phyloP scores from a whole-genome alignment of 2,329 filamentous ascomycete genomes.

The Tolypocladium ophioglossoides region DNA sequence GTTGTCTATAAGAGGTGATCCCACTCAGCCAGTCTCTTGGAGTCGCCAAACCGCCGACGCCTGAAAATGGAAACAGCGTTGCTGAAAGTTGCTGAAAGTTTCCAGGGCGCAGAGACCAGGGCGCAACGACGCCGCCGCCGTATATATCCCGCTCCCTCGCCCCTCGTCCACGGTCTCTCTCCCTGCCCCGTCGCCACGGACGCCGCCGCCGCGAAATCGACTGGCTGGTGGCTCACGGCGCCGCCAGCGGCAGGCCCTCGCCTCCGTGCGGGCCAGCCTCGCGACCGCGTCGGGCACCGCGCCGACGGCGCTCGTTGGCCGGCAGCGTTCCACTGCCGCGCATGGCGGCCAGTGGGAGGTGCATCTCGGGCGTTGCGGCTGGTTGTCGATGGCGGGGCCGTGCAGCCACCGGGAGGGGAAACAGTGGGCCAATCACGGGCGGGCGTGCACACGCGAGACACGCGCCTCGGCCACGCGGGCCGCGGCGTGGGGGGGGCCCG shows the following conservation, averaged over 20 bases:
- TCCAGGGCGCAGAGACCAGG: no score
- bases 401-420: background rate
- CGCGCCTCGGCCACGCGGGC: background rate
- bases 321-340: background rate
- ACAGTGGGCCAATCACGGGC: background rate
- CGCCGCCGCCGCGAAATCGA: background rate
- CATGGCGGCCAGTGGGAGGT: constrained; percentile 3
- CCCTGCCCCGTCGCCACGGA: background rate
- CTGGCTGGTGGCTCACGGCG: background rate
- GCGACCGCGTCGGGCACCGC: constrained; percentile 9
- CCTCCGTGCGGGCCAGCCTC: constrained; percentile 1
- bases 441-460: background rate
- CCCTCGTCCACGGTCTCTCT: background rate
- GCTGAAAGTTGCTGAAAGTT: no score
- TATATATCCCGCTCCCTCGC: no score
- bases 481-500: background rate
- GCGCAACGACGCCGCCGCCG: no score
- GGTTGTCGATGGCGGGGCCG: background rate
- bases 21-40: no score
- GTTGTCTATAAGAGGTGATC: no score
- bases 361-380: background rate
- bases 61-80: no score
- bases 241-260: background rate
- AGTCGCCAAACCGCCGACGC: no score
- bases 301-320: constrained; percentile 6